Conservation (phyloP, 2,329 filamentous ascomycete genomes). For the Exserohilum rostratum region DNA sequence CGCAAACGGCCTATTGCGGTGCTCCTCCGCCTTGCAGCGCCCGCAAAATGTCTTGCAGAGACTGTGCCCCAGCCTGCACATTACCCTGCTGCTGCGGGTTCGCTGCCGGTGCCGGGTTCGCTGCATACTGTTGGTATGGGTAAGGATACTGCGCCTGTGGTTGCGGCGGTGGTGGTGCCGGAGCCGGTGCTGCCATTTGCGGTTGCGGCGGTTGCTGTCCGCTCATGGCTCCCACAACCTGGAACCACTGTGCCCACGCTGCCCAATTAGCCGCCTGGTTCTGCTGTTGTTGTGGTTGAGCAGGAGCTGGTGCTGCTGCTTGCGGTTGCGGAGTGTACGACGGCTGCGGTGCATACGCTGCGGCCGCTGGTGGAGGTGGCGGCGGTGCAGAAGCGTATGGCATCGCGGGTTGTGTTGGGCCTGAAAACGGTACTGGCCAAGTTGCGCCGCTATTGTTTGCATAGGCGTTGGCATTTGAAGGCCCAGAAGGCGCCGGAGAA, state of each 20-base stretch:
- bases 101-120: conserved; percentile 26
- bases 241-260: conserved; percentile 39
- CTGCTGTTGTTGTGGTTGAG: conserved; percentile 20
- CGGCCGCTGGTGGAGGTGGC: conserved; percentile 22
- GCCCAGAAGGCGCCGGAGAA: conserved; percentile 25
- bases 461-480: conserved; percentile 29
- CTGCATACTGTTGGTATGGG: conserved; percentile 33
- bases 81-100: conserved; percentile 26
- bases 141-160: conserved; percentile 33
- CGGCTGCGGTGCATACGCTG: conserved; percentile 22
- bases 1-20: conserved; percentile 1
- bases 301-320: conserved; percentile 9
- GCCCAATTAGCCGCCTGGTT: conserved; percentile 37
- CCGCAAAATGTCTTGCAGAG: conserved; percentile 42
- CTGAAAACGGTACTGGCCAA: conserved; percentile 28
- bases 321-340: conserved; percentile 22
- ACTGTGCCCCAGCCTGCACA: conserved; percentile 30
- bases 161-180: conserved; percentile 30
- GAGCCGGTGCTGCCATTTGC: conserved; percentile 24
- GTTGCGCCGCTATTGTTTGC: conserved; percentile 27
- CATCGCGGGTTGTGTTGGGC: conserved; percentile 24
- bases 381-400: conserved; percentile 21
- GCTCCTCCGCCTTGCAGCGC: conserved; percentile 33
- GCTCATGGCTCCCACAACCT: conserved; percentile 33
- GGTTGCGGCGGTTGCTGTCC: conserved; percentile 29